Percentiles rank a stretch among this genome's conserved stretches.
phyloP scores from a whole-genome alignment of 106 monocot genomes.

The Alisma plantagoaquatica region DNA sequence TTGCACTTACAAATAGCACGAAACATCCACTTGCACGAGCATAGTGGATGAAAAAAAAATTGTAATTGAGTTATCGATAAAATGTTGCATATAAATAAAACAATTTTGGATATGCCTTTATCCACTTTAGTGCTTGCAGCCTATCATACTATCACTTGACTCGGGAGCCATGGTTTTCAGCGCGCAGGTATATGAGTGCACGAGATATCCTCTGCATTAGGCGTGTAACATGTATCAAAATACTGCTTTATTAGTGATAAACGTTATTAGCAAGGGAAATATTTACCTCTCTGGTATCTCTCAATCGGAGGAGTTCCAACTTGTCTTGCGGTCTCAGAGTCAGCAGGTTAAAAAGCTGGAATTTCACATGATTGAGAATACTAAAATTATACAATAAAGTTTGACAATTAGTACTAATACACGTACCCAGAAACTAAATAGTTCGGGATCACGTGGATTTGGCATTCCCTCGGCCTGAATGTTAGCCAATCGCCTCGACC shows the following conservation, averaged over 20 bases:
- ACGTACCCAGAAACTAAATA: constrained; percentile 80
- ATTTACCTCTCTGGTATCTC: constrained; percentile 60
- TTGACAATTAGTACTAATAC: neutral
- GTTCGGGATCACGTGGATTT: constrained; percentile 54
- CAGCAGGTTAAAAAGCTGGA: constrained; percentile 57
- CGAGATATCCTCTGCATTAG: constrained; percentile 53
- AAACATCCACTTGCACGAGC: too few relatives aligned
- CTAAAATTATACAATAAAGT: neutral
- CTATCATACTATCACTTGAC: constrained; percentile 33
- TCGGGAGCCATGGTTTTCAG: constrained; percentile 45
- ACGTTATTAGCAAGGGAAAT: too few relatives aligned
- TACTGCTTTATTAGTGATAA: neutral
- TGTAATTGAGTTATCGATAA: too few relatives aligned
- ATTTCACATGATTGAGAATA: neutral
- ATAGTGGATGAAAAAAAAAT: too few relatives aligned
- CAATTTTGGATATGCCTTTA: too few relatives aligned
- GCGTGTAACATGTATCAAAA: neutral
- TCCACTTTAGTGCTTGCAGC: too few relatives aligned
- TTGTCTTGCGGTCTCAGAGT: constrained; percentile 55
- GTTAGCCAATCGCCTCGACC: constrained; percentile 34
- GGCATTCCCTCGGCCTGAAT: constrained; percentile 62
- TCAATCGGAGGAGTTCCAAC: constrained; percentile 44
- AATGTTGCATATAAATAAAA: too few relatives aligned
- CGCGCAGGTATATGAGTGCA: constrained; percentile 35
- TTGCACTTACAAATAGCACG: too few relatives aligned